These are phyloP conservation scores for Phytophthora ramorum DNA, from an alignment of 352 stramenopile species.

Conservation along the genomic window DNA sequence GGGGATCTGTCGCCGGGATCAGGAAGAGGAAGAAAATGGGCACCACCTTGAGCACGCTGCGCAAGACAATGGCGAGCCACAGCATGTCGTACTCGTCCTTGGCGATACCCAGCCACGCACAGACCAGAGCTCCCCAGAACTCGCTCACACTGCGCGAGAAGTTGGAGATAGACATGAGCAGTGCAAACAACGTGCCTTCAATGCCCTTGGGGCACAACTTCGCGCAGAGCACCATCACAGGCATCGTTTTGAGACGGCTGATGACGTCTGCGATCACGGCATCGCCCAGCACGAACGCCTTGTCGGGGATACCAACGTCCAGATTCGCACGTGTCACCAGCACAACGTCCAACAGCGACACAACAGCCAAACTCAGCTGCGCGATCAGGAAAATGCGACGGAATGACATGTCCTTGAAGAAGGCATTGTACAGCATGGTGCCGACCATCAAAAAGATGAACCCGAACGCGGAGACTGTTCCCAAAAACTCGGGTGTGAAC, in stretches of 20 bases:
- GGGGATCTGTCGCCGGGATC: conserved; percentile 76
- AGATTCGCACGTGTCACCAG: conserved; percentile 95
- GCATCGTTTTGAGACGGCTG: conserved; percentile 90
- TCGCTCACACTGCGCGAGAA: conserved; percentile 93
- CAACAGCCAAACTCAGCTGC: conserved; percentile 74
- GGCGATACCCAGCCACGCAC: conserved; percentile 87
- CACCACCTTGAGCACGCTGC: conserved; percentile 91
- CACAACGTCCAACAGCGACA: conserved; percentile 82
- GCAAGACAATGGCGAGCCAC: conserved; percentile 91
- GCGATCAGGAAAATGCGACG: conserved; percentile 93
- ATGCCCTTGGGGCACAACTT: conserved; percentile 95
- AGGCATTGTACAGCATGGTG: conserved; percentile 87
- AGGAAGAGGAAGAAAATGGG: conserved; percentile 92
- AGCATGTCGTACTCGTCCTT: conserved; percentile 94
- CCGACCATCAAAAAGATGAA: conserved; percentile 84
- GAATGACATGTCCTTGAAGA: conserved; percentile 92
- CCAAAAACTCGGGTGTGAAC: conserved; percentile 96
- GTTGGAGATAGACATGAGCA: conserved; percentile 98
- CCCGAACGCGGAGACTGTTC: conserved; percentile 79
- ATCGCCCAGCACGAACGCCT: conserved; percentile 95
- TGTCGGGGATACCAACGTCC: conserved; percentile 93
- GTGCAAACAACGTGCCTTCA: conserved; percentile 96
- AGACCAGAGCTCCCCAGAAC: conserved; percentile 93
- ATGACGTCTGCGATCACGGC: conserved; percentile 91
- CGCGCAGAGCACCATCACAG: conserved; percentile 95